These are phyloP conservation scores for Gaeumannomyces sp. DNA, from an alignment of 2,329 filamentous ascomycete genomes.

Conservation along the genomic window DNA sequence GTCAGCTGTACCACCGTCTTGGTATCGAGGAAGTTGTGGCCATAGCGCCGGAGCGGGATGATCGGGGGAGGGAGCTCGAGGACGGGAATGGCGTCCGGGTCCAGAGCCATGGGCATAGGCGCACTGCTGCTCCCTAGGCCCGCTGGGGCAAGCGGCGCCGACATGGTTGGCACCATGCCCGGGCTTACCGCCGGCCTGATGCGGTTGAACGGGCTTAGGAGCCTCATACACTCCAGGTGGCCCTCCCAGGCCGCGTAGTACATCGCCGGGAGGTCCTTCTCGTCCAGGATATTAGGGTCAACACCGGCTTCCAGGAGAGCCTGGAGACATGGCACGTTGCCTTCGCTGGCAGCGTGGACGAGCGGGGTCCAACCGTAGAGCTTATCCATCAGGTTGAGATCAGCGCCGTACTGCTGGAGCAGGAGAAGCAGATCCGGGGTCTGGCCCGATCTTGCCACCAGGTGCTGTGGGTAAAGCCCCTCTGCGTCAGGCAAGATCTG, in stretches of 20 bases:
- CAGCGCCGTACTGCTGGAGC: conserved; percentile 77
- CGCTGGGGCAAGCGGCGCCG: conserved; percentile 16
- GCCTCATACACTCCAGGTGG: conserved; percentile 86
- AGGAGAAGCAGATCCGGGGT: conserved; percentile 73
- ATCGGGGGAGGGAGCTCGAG: conserved; percentile 92
- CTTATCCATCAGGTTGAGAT: conserved; percentile 90
- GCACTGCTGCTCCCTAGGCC: conserved; percentile 39
- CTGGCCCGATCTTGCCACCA: conserved; percentile 84
- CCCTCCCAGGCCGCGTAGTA: conserved; percentile 99
- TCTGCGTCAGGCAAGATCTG: conserved; percentile 89
- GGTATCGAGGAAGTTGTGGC: conserved; percentile 96
- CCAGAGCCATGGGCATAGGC: conserved; percentile 59
- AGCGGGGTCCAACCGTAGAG: conserved; percentile 96
- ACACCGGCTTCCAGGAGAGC: conserved; percentile 74
- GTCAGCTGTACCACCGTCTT: conserved; percentile 93
- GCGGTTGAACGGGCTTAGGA: conserved; percentile 59
- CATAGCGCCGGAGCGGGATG: conserved; percentile 88
- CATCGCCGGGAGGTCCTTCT: conserved; percentile 89
- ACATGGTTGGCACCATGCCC: conserved; percentile 28
- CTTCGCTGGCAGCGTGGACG: conserved; percentile 94
- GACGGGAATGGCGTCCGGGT: conserved; percentile 83
- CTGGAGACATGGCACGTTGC: conserved; percentile 81
- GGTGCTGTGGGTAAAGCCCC: conserved; percentile 92
- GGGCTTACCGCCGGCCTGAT: conserved; percentile 33
- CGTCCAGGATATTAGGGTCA: conserved; percentile 74